Base-by-base conservation (phyloP, 257 asterid species). In the Salvia rosmarinus region DNA sequence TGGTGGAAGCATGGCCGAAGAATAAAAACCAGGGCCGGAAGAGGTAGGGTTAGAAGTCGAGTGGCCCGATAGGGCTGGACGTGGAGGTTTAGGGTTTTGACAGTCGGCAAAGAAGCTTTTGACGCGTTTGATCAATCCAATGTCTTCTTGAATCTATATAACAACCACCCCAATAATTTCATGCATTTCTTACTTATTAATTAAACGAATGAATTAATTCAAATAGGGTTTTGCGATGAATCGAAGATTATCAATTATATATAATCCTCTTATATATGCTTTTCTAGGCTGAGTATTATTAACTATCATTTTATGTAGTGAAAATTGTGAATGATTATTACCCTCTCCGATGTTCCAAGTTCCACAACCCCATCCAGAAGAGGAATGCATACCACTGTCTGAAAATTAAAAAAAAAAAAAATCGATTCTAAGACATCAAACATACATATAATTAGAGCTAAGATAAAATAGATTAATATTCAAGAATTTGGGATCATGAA, bases 351-450 rank as follows among this genome's bases (percentile, higher is more conserved):
- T 3, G 96, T 86, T 67, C 97, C 98, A 8, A 93, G 83, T 78
- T 93, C 98, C 17, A 93, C 85, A 6, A 93, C 91, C 12, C 96
- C 98, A 39, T 85, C 95, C 57, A 87, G 85, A 58, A 93, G 70
- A 56, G 98, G 97, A 73, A 90, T 89, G 46, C 97, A 89, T 4
- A 89, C 73, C 50, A 93, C 97, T 3, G 98, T 93, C 96, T 90
- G 91, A 37, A 37, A n/a, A n/a, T n/a, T n/a, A n/a, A n/a, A n/a
- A n/a, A n/a, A n/a, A 37, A 37, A 5, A 37, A 37, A 37, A 37
- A n/a, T n/a, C 7, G 4, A 28, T 28, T 1, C 1, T 37, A 37
- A 37, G 7, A 37, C 1, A 37, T 5, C 1, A 37, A 0, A 5
- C 10, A 5, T 5, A 5, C 7, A 5, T 1, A 28, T 3, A 28